Base-by-base conservation (phyloP, 345 rosid species). In the Excoecaria cochinchinensis region DNA sequence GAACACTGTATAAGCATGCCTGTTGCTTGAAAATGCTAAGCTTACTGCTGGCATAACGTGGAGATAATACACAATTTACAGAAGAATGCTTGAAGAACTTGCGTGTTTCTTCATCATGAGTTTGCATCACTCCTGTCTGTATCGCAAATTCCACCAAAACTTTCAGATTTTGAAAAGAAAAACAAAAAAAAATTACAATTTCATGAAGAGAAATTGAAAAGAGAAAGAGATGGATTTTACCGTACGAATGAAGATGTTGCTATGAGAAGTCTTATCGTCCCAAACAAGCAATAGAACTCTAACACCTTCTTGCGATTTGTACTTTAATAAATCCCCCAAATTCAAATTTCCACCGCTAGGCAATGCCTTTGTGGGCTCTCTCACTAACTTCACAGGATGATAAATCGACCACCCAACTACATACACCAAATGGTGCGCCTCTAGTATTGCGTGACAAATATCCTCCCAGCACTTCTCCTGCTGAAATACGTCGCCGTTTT, bases 261-360 rank as follows among this genome's bases (percentile, higher is more conserved):
- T 84, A 51, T 90, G 97, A 15, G 98, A 94, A 64, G 97, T 91
- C 84, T 87, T 92, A n/a, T 94, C 98, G 75, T 94, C 98, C 98
- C 98, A 94, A 48, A 94, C 94, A 77, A 94, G 71, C 73, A 94
- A 75, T 73, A 94, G 66, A 17, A 94, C 98, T 56, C 97, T 74
- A 25, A 92, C 97, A 24, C 98, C 98, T 85, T 94, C 97, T 56
- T 94, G 83, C 3, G 95, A 90, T 70, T 94, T 94, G 62, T 94
- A 94, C 82, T 88, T 91, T 14, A 94, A 80, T 74, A 91, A 69
- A 48, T 94, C 94, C 52, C 98, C 97, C 58, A 94, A 83, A 70
- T 24, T 89, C 78, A 91, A 79, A 57, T 89, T 48, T 9, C 91
- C 92, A 0, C 95, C 97, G 24, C 71, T 78, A 1, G 97, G 97